Conservation (phyloP, 345 rosid species). For the Sonneratia alba region DNA sequence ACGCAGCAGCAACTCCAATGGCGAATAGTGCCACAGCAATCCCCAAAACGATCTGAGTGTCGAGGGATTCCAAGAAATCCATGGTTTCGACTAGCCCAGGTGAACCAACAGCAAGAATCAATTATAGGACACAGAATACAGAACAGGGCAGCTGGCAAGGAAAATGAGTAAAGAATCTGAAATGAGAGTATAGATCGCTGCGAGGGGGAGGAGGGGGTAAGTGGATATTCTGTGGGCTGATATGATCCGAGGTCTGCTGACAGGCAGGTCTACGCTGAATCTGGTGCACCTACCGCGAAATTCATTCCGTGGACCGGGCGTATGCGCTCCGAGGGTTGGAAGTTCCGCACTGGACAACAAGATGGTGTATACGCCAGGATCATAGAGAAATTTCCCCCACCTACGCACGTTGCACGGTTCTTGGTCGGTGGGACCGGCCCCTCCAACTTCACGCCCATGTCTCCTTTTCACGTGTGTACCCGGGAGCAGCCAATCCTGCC, state of each 20-base stretch:
- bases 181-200: background rate
- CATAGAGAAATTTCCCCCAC: background rate
- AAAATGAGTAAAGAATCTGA: background rate
- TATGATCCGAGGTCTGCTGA: background rate
- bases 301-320: background rate
- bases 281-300: background rate
- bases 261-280: background rate
- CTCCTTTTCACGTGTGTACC: too few relatives aligned
- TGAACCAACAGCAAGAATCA: background rate
- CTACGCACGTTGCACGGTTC: too few relatives aligned
- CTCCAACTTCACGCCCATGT: too few relatives aligned
- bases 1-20: slow-evolving; percentile 44
- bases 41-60: slow-evolving; percentile 62
- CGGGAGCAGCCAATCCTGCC: too few relatives aligned
- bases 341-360: too few relatives aligned
- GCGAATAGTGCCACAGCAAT: slow-evolving; percentile 71
- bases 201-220: background rate
- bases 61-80: slow-evolving; percentile 50
- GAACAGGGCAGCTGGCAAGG: background rate
- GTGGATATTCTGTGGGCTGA: background rate
- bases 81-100: slow-evolving; percentile 9
- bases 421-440: too few relatives aligned
- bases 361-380: background rate
- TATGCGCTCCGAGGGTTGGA: background rate
- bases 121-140: background rate